phyloP scores from a whole-genome alignment of 176 grass and related monocot genomes.

The Aechmea fasciata region DNA sequence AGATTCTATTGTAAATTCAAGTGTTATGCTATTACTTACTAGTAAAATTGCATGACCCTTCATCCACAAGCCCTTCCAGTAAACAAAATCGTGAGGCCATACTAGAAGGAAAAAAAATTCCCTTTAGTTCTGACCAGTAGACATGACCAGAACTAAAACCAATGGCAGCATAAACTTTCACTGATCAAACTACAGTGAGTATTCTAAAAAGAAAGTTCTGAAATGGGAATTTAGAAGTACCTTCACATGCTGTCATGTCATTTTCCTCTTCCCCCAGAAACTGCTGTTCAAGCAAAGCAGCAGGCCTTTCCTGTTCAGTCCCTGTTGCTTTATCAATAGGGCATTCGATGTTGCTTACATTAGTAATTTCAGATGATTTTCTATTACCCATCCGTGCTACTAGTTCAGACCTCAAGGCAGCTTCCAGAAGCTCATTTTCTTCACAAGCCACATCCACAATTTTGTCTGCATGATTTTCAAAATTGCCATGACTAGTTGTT shows the following conservation, averaged over 20 bases:
- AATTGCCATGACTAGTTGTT: conserved; percentile 24
- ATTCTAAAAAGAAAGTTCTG: not conserved
- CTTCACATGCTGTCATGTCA: conserved; percentile 27
- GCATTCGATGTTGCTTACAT: conserved; percentile 32
- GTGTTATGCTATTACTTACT: too few relatives aligned
- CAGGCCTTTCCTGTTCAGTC: conserved; percentile 21
- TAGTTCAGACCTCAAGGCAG: conserved; percentile 79
- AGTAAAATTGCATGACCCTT: too few relatives aligned
- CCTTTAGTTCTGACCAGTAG: too few relatives aligned
- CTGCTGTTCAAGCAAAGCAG: conserved; percentile 26
- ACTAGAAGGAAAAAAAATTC: too few relatives aligned
- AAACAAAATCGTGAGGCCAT: too few relatives aligned
- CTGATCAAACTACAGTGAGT: not conserved
- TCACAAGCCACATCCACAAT: conserved; percentile 22
- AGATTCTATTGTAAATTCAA: too few relatives aligned
- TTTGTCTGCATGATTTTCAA: conserved; percentile 43
- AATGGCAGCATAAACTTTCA: too few relatives aligned
- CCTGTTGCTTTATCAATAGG: conserved; percentile 27
- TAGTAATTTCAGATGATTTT: conserved; percentile 26
- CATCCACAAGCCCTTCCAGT: too few relatives aligned
- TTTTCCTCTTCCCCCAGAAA: conserved; percentile 31
- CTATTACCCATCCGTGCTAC: conserved; percentile 64
- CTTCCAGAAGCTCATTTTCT: conserved; percentile 77
- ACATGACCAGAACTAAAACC: too few relatives aligned
- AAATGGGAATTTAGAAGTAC: conserved; percentile 5